These are phyloP conservation scores for Debaryomycetaceae sp. DNA, from an alignment of 1,139 yeast species.

Conservation along the genomic window DNA sequence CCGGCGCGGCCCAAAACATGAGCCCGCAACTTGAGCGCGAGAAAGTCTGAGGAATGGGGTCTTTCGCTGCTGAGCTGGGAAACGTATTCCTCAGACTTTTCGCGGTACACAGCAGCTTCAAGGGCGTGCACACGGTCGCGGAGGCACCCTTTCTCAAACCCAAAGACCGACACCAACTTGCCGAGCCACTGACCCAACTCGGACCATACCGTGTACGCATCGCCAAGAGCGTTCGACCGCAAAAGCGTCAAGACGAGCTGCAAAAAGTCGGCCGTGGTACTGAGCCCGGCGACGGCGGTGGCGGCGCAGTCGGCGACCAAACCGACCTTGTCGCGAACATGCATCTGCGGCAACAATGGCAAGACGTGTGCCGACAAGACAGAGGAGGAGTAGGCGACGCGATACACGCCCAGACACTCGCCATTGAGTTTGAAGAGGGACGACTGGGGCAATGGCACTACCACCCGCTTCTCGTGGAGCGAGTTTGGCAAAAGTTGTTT, in stretches of 20 bases:
- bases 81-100: conserved; percentile 19
- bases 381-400: conserved; percentile 50
- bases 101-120: conserved; percentile 26
- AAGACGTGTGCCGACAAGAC: conserved; percentile 35
- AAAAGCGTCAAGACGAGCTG: conserved; percentile 32
- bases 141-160: conserved; percentile 16
- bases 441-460: conserved; percentile 10
- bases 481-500: conserved; percentile 21
- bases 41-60: conserved; percentile 24
- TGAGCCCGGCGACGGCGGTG: conserved; percentile 50
- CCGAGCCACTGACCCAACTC: conserved; percentile 40
- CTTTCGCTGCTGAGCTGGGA: conserved; percentile 13
- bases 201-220: conserved; percentile 55
- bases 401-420: conserved; percentile 52
- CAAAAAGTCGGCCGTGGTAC: conserved; percentile 35
- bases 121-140: conserved; percentile 31
- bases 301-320: conserved; percentile 54
- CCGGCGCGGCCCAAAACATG: conserved; percentile 45
- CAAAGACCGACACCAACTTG: conserved; percentile 35
- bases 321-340: conserved; percentile 55
- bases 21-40: conserved; percentile 41
- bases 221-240: conserved; percentile 30
- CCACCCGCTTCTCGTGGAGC: conserved; percentile 12
- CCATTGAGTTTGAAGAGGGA: conserved; percentile 50
- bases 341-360: conserved; percentile 31